A percentile compares a stretch with the other conserved stretches of the same genome.
Evolutionary conservation across 2,329 filamentous ascomycete genomes (phyloP).

Genomic region (Kalaharituber pfeilii): DNA sequence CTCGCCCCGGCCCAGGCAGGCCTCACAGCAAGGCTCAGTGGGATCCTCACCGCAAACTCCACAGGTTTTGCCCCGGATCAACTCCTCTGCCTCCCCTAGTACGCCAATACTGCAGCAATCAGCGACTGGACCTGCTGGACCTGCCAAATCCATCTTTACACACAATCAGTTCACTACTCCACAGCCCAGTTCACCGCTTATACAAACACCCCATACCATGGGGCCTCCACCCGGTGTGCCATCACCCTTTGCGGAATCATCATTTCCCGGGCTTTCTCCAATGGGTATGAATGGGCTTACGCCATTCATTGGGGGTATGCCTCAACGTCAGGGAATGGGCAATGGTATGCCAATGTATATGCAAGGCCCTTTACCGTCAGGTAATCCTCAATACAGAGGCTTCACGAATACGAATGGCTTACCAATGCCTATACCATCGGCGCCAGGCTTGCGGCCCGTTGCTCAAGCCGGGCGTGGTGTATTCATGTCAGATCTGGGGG

Average conservation of each 20-base stretch:
- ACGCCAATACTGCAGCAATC: slow-evolving; percentile 47
- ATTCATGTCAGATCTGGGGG: slow-evolving; percentile 10
- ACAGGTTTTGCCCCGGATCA: slow-evolving; percentile 52
- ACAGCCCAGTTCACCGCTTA: slow-evolving; percentile 34
- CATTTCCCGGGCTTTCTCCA: slow-evolving; percentile 32
- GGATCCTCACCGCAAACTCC: slow-evolving; percentile 29
- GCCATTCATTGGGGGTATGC: slow-evolving; percentile 29
- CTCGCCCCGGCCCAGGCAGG: slow-evolving; percentile 56
- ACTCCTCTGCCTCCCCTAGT: slow-evolving; percentile 25
- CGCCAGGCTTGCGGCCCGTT: slow-evolving; percentile 21
- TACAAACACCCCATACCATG: slow-evolving; percentile 47
- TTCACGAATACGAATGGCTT: slow-evolving; percentile 36
- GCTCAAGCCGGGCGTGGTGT: slow-evolving; percentile 15
- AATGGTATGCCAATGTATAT: slow-evolving; percentile 38
- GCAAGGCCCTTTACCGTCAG: slow-evolving; percentile 35
- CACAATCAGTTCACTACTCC: slow-evolving; percentile 29
- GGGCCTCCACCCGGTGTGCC: slow-evolving; percentile 41
- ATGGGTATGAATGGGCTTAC: slow-evolving; percentile 42
- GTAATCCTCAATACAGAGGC: slow-evolving; percentile 35
- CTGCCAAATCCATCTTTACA: slow-evolving; percentile 40
- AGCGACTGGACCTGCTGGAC: slow-evolving; percentile 46
- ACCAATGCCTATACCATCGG: slow-evolving; percentile 25
- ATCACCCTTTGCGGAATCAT: slow-evolving; percentile 36
- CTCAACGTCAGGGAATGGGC: slow-evolving; percentile 35
- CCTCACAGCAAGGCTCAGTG: slow-evolving; percentile 56